Base-by-base conservation (phyloP, 345 rosid genomes). In the Linum lewisii region DNA sequence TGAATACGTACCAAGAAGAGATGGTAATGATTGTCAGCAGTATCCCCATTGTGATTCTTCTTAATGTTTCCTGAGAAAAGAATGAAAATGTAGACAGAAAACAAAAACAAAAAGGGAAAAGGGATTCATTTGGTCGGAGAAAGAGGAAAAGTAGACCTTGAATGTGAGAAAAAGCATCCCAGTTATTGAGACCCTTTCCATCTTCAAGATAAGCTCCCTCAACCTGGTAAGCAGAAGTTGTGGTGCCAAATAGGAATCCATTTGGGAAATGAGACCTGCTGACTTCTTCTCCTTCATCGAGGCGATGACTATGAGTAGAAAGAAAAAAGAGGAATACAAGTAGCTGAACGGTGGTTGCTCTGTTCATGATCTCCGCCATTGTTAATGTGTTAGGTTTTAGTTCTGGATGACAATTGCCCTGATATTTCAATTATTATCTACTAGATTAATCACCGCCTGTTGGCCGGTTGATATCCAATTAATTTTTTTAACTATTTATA, bases 131-230 rank as follows among this genome's bases (percentile, higher is more conserved):
- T n/a, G n/a, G n/a, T n/a, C n/a, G n/a, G n/a, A 38, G 8, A 57
- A 65, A 23, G 1, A 44, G 10, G 25, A 26, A 22, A 49, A 57
- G 49, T 57, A 53, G 51, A 81, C 86, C 80, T 23, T 74, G 66
- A 20, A 68, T 60, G 60, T 65, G 82, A 57, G 73, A 69, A 49
- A 75, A 79, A 61, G 69, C 71, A 63, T 82, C 87, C 84, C 87
- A 82, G 26, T 82, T 79, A 74, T 64, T 77, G 47, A 75, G 70
- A 38, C 79, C 59, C 69, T 77, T 82, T 1, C 82, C 82, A 53
- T 77, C 81, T 1, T 69, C 72, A 77, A 58, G 70, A 68, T 69
- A 67, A 7, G 78, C 84, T 65, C 87, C 84, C 74, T 82, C 87
- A 69, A 72, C 63, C 72, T 68, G 72, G 42, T 68, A 62, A 4